Evolutionary conservation across 2,329 filamentous ascomycete genomes (phyloP).

Genomic region (Drechmeria coniospora): DNA sequence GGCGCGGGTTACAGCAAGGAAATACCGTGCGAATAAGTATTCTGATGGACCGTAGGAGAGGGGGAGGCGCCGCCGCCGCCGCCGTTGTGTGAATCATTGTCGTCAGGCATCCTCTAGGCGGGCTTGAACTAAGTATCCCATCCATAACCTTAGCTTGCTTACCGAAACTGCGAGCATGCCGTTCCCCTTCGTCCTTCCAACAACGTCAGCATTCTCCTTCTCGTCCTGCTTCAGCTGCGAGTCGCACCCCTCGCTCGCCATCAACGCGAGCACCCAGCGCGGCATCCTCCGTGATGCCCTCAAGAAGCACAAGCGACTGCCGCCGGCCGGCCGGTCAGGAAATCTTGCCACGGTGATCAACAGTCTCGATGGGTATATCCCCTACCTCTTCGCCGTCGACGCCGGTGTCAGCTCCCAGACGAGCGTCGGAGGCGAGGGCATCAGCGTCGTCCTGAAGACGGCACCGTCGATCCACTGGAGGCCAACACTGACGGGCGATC

Average conservation of each 20-base stretch:
- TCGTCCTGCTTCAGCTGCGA: conserved; percentile 60
- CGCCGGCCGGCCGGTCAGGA: conserved; percentile 50
- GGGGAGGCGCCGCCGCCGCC: too few species aligned
- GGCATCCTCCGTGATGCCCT: conserved; percentile 69
- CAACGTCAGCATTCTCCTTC: conserved; percentile 76
- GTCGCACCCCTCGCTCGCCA: conserved; percentile 78
- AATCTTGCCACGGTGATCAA: conserved; percentile 57
- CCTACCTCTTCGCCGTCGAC: conserved; percentile 68
- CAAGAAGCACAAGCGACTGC: conserved; percentile 81
- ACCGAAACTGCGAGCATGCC: conserved; percentile 49
- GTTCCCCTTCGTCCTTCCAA: conserved; percentile 76
- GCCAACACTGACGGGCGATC: conserved; percentile 53
- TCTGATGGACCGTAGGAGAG: too few species aligned
- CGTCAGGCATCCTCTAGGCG: too few species aligned
- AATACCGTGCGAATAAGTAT: too few species aligned
- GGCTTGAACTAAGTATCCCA: too few species aligned
- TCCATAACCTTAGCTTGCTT: too few species aligned
- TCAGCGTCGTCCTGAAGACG: conserved; percentile 49
- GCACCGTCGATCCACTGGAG: conserved; percentile 67
- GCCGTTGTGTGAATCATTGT: too few species aligned
- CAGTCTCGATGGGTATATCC: conserved; percentile 62
- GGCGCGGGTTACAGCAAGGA: too few species aligned
- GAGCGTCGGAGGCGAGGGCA: conserved; percentile 35
- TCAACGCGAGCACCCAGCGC: conserved; percentile 68
- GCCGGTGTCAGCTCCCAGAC: conserved; percentile 44